Evolutionary conservation across 116 monocot species (phyloP).

Genomic region (Posidonia oceanica): DNA sequence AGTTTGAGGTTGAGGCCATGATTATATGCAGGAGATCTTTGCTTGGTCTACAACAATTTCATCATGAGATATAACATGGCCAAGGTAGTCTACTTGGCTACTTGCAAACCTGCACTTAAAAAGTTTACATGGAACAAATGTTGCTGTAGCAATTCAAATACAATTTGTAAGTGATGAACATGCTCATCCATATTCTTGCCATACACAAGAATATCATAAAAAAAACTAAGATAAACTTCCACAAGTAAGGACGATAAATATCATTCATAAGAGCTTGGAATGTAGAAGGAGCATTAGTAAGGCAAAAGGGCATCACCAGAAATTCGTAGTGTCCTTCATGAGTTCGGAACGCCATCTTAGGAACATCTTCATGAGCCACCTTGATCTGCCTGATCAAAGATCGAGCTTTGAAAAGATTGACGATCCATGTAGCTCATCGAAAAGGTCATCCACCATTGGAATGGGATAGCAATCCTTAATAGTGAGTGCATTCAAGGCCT

Average conservation of each 20-base stretch:
- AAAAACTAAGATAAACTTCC: not conserved
- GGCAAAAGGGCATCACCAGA: not conserved
- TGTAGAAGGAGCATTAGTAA: not conserved
- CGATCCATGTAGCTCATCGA: not conserved
- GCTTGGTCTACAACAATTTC: not conserved
- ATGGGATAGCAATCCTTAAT: not conserved
- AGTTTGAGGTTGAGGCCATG: not conserved
- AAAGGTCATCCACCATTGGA: not conserved
- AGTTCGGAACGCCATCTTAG: not conserved
- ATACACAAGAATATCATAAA: slow-evolving; percentile 8
- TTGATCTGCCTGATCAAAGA: not conserved
- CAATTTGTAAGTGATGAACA: not conserved
- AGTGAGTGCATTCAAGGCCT: not conserved
- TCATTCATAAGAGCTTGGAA: slow-evolving; percentile 12
- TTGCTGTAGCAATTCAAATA: not conserved
- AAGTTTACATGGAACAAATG: not conserved
- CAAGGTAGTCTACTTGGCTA: not conserved
- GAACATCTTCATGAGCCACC: not conserved
- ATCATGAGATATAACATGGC: not conserved
- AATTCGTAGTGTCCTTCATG: slow-evolving; percentile 10
- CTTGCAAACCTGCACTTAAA: not conserved
- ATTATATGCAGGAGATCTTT: not conserved
- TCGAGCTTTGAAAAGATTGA: not conserved
- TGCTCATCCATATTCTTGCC: not conserved
- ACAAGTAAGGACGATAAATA: not conserved